These are phyloP conservation scores for Cardamine chenopodiifolia DNA, from an alignment of 345 rosid species.

Conservation along the genomic window DNA sequence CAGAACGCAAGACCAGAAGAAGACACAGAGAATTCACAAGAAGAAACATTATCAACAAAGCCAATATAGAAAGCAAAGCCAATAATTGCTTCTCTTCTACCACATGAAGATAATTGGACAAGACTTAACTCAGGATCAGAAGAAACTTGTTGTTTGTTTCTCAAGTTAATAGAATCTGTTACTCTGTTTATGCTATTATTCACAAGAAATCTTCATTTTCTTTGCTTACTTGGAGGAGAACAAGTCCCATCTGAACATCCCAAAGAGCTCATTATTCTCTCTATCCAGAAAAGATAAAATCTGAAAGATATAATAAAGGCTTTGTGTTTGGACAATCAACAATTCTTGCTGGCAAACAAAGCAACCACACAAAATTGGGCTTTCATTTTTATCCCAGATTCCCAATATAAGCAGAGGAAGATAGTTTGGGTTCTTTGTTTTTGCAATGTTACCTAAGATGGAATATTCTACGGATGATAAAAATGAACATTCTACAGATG, in stretches of 20 bases:
- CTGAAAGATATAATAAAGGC: constrained; percentile 33
- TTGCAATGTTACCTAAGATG: too few species aligned
- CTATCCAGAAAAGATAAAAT: constrained; percentile 17
- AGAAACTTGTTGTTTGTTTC: constrained; percentile 26
- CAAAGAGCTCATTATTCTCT: constrained; percentile 55
- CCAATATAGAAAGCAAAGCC: constrained; percentile 44
- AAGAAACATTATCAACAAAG: constrained; percentile 42
- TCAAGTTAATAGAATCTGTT: constrained; percentile 32
- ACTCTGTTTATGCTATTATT: constrained; percentile 30
- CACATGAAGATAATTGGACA: constrained; percentile 36
- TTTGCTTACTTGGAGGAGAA: constrained; percentile 40
- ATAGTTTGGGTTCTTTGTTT: too few species aligned
- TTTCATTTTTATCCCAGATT: constrained; percentile 3
- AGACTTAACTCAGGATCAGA: constrained; percentile 33
- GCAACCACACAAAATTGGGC: constrained; percentile 33
- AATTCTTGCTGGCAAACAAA: constrained; percentile 38
- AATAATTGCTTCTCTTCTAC: constrained; percentile 69
- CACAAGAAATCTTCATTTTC: constrained; percentile 26
- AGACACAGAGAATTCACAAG: constrained; percentile 70
- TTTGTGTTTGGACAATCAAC: constrained; percentile 30
- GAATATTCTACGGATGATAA: too few species aligned
- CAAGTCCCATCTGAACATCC: constrained; percentile 50
- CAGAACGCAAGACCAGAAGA: constrained; percentile 92
- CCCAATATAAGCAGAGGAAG: constrained; percentile 16
- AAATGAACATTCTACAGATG: too few species aligned